Base-by-base conservation (phyloP, 2,329 filamentous ascomycete species). In the Calonectria hongkongensis region DNA sequence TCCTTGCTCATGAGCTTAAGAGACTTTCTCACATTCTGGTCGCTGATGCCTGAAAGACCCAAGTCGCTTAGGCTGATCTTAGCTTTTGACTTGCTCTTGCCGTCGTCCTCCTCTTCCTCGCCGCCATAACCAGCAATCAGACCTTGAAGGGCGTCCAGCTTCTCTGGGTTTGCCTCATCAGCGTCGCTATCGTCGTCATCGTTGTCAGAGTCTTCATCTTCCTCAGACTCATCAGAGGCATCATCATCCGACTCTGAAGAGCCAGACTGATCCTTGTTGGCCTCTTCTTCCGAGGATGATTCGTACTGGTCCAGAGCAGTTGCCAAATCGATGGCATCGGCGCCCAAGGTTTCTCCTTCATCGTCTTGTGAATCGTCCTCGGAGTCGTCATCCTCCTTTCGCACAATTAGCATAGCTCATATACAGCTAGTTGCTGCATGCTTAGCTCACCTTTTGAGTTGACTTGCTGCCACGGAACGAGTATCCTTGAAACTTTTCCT, bases 401-500 rank as follows among this genome's bases (percentile, higher is more conserved):
- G n/a, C 25, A 1, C 3, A 63, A 54, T 76, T 62, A 80, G 73
- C 15, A 63, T 54, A 10, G 7, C 13, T 15, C 13, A 33, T n/a
- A 4, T 15, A 16, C 25, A 21, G 5, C 28, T 39, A 10, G 13
- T 7, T 21, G n/a, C 21, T 12, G 7, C 36, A 48, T 27, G 21
- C 21, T 9, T 33, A 18, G 65, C 76, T 54, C 66, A 84, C 79
- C 72, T 83, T 81, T 63, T 83, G 81, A 67, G 83, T 84, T 2
- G 83, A 75, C 62, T 84, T 85, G 78, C 86, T 88, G 13, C 88
- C 89, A 1, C 88, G 79, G 73, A 92, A 92, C 0, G 87, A 80
- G 79, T 93, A 97, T 13, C 92, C 94, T 75, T 95, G 92, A 76
- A 98, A 97, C 74, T 89, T 90, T 81, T 98, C 96, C 80, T 97